These are phyloP conservation scores for Xylariaceae sp. DNA, from an alignment of 2,329 filamentous ascomycete species.

Conservation along the genomic window DNA sequence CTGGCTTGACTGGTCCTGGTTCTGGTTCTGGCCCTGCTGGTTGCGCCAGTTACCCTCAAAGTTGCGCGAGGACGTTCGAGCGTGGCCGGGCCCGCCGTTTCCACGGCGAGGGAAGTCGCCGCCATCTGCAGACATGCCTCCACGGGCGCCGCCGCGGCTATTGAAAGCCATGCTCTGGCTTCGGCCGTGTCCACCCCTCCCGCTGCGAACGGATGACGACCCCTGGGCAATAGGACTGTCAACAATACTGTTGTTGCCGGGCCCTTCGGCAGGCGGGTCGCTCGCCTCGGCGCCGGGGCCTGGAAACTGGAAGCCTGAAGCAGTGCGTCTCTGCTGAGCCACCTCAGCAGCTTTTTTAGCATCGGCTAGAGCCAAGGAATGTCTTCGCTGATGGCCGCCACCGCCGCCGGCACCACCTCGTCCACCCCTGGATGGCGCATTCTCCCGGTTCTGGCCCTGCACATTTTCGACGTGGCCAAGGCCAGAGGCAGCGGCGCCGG, in stretches of 20 bases:
- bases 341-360: conserved; percentile 96
- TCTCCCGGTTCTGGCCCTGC: conserved; percentile 59
- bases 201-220: conserved; percentile 45
- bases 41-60: conserved; percentile 98
- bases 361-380: conserved; percentile 90
- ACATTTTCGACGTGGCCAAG: conserved; percentile 76
- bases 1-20: conserved; percentile 52
- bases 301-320: conserved; percentile 91
- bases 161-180: conserved; percentile 88
- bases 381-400: conserved; percentile 82
- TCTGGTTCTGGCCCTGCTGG: conserved; percentile 57
- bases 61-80: conserved; percentile 79
- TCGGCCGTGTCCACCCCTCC: conserved; percentile 59
- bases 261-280: conserved; percentile 48
- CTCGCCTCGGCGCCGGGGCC: conserved; percentile 60
- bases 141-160: conserved; percentile 63
- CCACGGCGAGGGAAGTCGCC: conserved; percentile 71
- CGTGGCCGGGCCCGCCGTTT: conserved; percentile 63
- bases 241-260: conserved; percentile 44
- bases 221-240: conserved; percentile 38
- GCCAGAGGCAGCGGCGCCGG: conserved; percentile 71
- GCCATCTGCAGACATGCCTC: conserved; percentile 51
- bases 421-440: conserved; percentile 60
- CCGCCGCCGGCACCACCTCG: conserved; percentile 56
- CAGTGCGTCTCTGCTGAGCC: conserved; percentile 93